A percentile compares a stretch with the other conserved stretches of the same genome.
These are phyloP conservation scores for Craterostigma plantagineum DNA, from an alignment of 257 asterid genomes.

Conservation along the genomic window DNA sequence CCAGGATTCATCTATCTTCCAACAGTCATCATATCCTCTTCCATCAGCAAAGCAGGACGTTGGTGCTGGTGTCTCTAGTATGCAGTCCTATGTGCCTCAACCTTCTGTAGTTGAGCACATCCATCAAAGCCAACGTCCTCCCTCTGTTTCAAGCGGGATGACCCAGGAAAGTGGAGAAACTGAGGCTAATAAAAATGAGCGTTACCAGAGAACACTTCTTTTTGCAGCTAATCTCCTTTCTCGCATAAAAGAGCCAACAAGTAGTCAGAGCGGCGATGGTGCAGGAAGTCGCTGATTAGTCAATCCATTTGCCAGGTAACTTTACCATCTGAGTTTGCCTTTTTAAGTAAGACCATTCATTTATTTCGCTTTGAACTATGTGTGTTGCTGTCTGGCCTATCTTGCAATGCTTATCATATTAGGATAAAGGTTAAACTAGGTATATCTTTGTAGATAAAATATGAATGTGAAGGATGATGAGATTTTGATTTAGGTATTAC, in stretches of 20 bases:
- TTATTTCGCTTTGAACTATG: too few relatives aligned
- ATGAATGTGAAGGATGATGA: too few relatives aligned
- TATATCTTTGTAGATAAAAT: too few relatives aligned
- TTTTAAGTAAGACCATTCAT: too few relatives aligned
- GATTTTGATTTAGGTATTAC: too few relatives aligned
- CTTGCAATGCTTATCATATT: too few relatives aligned
- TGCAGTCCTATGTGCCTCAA: too few relatives aligned
- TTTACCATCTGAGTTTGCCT: too few relatives aligned
- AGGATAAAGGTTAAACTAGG: too few relatives aligned
- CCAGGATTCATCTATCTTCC: slow-evolving; percentile 27
- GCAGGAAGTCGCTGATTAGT: slow-evolving; percentile 38
- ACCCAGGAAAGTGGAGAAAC: slow-evolving; percentile 49
- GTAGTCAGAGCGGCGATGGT: slow-evolving; percentile 40
- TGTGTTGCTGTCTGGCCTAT: too few relatives aligned
- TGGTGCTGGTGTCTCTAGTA: slow-evolving; percentile 20
- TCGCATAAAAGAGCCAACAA: slow-evolving; percentile 60
- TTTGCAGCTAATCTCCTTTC: slow-evolving; percentile 89
- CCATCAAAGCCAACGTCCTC: slow-evolving; percentile 40
- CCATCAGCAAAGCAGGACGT: slow-evolving; percentile 29
- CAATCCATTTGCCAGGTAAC: slow-evolving; percentile 19
- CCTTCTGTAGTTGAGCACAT: slow-evolving; percentile 22
- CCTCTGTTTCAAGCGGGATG: slow-evolving; percentile 31
- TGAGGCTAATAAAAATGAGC: slow-evolving; percentile 77
- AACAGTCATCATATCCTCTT: slow-evolving; percentile 26
- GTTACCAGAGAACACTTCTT: slow-evolving; percentile 61